Conservation (phyloP, 805 yeast genomes). For the Myxozyma sirexii region DNA sequence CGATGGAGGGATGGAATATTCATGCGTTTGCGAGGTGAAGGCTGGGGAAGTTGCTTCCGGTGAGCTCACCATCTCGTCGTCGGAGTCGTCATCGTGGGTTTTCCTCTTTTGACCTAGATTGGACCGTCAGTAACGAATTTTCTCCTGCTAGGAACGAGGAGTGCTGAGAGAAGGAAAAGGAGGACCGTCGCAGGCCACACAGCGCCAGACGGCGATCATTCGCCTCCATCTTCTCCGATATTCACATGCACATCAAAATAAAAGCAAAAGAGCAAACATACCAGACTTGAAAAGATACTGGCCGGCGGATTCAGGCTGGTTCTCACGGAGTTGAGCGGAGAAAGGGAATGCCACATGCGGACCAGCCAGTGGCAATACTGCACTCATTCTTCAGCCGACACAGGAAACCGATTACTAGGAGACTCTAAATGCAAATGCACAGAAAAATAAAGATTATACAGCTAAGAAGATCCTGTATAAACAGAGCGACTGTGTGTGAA, state of each 20-base stretch:
- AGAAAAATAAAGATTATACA: too few relatives aligned
- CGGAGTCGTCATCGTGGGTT: slow-evolving; percentile 28
- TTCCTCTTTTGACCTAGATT: slow-evolving; percentile 19
- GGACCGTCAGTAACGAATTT: not conserved
- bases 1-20: not conserved
- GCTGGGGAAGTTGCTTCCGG: slow-evolving; percentile 19
- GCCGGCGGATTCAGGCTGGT: slow-evolving; percentile 6
- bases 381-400: slow-evolving; percentile 20
- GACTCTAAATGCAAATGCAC: too few relatives aligned
- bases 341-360: slow-evolving; percentile 30
- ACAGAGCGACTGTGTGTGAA: not conserved
- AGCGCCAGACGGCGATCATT: not conserved
- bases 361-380: slow-evolving; percentile 29
- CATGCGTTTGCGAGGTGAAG: not conserved
- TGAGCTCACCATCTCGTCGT: slow-evolving; percentile 31
- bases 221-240: not conserved
- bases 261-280: not conserved
- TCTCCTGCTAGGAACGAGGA: too few relatives aligned
- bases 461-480: too few relatives aligned
- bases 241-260: not conserved
- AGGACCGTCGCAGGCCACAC: too few relatives aligned
- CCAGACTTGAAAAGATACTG: slow-evolving; percentile 13
- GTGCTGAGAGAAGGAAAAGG: too few relatives aligned
- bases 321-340: slow-evolving; percentile 16
- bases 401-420: too few relatives aligned